Evolutionary conservation across 352 stramenopile species (phyloP).

Genomic region (Nothophytophthora sp.): DNA sequence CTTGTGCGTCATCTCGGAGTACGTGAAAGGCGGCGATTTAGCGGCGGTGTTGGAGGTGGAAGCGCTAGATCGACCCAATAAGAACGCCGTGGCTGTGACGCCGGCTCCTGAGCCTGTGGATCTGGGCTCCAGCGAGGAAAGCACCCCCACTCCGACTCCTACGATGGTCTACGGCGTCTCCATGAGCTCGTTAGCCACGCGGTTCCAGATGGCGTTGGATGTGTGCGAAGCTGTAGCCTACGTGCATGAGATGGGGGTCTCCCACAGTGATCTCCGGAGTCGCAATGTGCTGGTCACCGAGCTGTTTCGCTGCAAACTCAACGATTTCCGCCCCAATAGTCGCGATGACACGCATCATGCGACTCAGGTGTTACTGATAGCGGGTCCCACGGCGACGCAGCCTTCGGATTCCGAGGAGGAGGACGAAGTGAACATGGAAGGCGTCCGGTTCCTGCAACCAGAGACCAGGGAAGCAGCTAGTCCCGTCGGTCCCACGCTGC

Average conservation of each 20-base stretch:
- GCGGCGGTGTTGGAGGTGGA: constrained; percentile 53
- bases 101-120: no score
- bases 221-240: constrained; percentile 55
- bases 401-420: constrained; percentile 27
- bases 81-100: constrained; percentile 5
- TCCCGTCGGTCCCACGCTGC: constrained; percentile 25
- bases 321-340: constrained; percentile 47
- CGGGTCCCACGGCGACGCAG: neutral
- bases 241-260: constrained; percentile 48
- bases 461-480: constrained; percentile 6
- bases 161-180: constrained; percentile 20
- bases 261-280: constrained; percentile 65
- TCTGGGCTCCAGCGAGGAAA: constrained; percentile 12
- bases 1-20: constrained; percentile 72
- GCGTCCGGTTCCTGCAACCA: constrained; percentile 37
- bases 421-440: constrained; percentile 29
- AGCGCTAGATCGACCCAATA: constrained; percentile 30
- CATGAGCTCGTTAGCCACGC: constrained; percentile 30
- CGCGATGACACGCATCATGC: constrained; percentile 23
- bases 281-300: constrained; percentile 70
- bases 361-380: constrained; percentile 20
- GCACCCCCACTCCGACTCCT: constrained; percentile 7
- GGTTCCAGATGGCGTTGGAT: constrained; percentile 64
- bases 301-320: constrained; percentile 58
- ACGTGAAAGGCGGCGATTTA: constrained; percentile 59